A percentile compares a stretch with the other conserved stretches of the same genome.
These are phyloP conservation scores for Melampsora americana DNA, from an alignment of 1,284 basidiomycete species.

Conservation along the genomic window DNA sequence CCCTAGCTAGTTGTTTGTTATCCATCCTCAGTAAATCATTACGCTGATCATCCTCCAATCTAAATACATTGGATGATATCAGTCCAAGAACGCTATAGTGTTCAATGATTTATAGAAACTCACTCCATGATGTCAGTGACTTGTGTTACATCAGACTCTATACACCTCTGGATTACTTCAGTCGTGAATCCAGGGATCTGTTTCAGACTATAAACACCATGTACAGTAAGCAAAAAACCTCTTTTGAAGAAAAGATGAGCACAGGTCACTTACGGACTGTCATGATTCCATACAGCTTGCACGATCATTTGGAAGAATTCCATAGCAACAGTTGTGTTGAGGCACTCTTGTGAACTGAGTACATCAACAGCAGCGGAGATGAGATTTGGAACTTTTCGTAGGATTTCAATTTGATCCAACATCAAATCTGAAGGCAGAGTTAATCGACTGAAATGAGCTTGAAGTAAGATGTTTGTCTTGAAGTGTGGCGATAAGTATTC, in stretches of 20 bases:
- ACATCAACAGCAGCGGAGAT: slow-evolving; percentile 83
- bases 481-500: slow-evolving; percentile 93
- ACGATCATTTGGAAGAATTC: slow-evolving; percentile 99
- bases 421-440: slow-evolving; percentile 87
- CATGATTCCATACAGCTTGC: slow-evolving; percentile 95
- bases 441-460: slow-evolving; percentile 93
- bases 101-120: neutral
- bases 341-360: slow-evolving; percentile 91
- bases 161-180: slow-evolving; percentile 73
- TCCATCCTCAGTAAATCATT: slow-evolving; percentile 80
- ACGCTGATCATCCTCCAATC: slow-evolving; percentile 81
- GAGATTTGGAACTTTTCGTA: slow-evolving; percentile 80
- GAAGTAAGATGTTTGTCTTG: slow-evolving; percentile 94
- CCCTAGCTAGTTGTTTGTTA: slow-evolving; percentile 74
- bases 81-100: neutral
- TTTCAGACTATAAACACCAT: slow-evolving; percentile 22
- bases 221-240: no score
- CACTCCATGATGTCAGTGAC: slow-evolving; percentile 92
- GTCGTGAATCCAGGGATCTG: slow-evolving; percentile 43
- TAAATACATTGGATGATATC: neutral
- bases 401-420: slow-evolving; percentile 78
- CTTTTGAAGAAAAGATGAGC: no score
- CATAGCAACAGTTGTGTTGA: slow-evolving; percentile 94
- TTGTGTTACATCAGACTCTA: slow-evolving; percentile 71
- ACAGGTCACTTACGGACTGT: slow-evolving; percentile 48